phyloP scores from a whole-genome alignment of 352 stramenopile genomes.

The Phytopythium cucurbitacearum region DNA sequence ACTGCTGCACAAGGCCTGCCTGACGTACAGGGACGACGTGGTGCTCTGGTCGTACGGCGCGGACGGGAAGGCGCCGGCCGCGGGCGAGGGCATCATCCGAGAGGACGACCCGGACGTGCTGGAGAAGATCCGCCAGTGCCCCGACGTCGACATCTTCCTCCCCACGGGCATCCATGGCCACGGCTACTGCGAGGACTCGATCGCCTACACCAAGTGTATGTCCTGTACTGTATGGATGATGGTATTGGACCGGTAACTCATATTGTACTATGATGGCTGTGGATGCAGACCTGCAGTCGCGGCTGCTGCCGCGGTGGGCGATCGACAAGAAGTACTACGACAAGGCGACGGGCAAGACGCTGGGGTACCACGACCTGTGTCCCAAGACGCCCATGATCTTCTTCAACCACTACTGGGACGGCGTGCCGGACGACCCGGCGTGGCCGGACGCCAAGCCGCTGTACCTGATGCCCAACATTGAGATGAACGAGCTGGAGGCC shows the following conservation, averaged over 20 bases:
- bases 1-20: constrained; percentile 46
- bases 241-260: constrained; percentile 2
- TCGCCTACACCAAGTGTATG: constrained; percentile 58
- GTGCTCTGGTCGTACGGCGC: constrained; percentile 41
- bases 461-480: constrained; percentile 36
- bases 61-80: not conserved
- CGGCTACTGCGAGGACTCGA: constrained; percentile 67
- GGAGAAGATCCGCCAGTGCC: constrained; percentile 36
- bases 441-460: constrained; percentile 29
- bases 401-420: constrained; percentile 49
- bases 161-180: constrained; percentile 36
- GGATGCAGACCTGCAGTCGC: constrained; percentile 30
- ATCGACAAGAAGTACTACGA: constrained; percentile 36
- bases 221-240: constrained; percentile 8
- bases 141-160: constrained; percentile 63
- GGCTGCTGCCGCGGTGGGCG: constrained; percentile 45
- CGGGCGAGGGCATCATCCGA: not conserved
- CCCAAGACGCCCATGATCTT: constrained; percentile 38
- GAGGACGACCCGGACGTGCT: constrained; percentile 15
- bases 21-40: constrained; percentile 33
- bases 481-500: constrained; percentile 58
- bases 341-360: constrained; percentile 25
- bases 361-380: constrained; percentile 51
- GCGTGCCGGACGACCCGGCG: constrained; percentile 18
- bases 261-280: constrained; percentile 10